Evolutionary conservation across 768 basidiomycete genomes (phyloP), one percentile per base, ranked within the genome.

Genomic region (Termitomyces sp.): DNA sequence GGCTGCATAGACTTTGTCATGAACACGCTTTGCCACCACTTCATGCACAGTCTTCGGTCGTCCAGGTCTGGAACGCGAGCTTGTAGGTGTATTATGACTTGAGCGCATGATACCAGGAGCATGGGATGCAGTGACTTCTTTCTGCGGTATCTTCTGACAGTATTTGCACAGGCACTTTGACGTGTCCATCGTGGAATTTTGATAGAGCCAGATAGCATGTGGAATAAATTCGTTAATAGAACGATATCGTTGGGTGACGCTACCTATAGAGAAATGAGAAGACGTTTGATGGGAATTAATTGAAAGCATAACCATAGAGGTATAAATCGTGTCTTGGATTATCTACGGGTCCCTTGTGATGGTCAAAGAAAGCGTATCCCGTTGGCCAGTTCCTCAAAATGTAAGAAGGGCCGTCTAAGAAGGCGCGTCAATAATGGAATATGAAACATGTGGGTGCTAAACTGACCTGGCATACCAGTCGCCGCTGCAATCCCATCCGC

Each of bases 181-280:
- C 46, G 76, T 76, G 59, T 79, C 68, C 58, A 78, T 66, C 2
- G 73, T 74, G 0, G 73, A 65, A 58, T 89, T 85, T 7, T 74
- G 74, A 68, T 86, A 75, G 10, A 94, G 79, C 91, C 91, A 94
- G 57, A 85, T 75, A 2, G 88, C 88, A 64, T 94, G 92, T 4
- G 91, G 90, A 48, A 88, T 80, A 67, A 94, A 92, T 67, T 94
- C 92, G 49, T 87, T 87, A n/a, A 85, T 75, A 13, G 91, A 92
- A 44, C 92, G 87, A 69, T 92, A 94, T 35, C 75, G 73, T 43
- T 67, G 68, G 55, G 74, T 80, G 32, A 71, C 73, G 41, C 76
- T 71, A 2, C 85, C 85, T 71, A 72, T 70, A 76, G 56, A 24
- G 58, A 6, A 9, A 44, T 60, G 26, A 63, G 53, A 30, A 5